Evolutionary conservation across 2,329 filamentous ascomycete species (phyloP), one percentile per base, ranked within the genome.

Genomic region (Atkinsonella hypoxylon): DNA sequence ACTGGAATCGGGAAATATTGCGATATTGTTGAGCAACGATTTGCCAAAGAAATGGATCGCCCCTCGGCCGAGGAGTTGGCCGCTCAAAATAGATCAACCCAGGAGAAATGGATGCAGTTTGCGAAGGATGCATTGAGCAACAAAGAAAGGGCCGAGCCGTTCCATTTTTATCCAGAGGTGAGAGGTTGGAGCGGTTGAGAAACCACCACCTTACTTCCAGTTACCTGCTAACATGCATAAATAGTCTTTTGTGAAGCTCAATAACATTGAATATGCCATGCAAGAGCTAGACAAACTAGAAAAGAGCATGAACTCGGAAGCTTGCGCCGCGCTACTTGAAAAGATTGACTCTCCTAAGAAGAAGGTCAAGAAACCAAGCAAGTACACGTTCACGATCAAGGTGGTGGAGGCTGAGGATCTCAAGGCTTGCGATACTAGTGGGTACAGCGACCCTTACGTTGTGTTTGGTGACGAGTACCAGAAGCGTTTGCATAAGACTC

Each of bases 331-430:
- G 48, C 81, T 95, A 15, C 79, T 98, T 47, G 81, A 83, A 45
- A 82, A 79, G 59, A 75, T 85, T 55, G 81, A 87, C 26, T 87
- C 87, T 9, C 83, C 87, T 1, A 75, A 79, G 49, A 81, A 82
- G 61, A 72, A 75, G 54, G 63, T 70, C 51, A 82, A 82, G 59
- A 85, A 82, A 59, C 81, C 84, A 41, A 86, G 82, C 55, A 96
- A 94, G 64, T 97, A 95, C 64, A 90, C 96, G 50, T 98, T 98
- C 68, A 97, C 93, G 0, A 90, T 98, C 69, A 98, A 98, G 70
- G 90, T 98, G 53, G 90, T 98, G 26, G 93, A 98, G 68, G 93
- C 88, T 9, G 93, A 98, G 68, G 93, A 98, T 61, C 75, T 98
- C 59, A 97, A 97, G 68, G 89, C 93, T n/a, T 97, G 93, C 64